Evolutionary conservation across 441 rosid genomes (phyloP), one percentile per base, ranked within the genome.

Genomic region (Flueggea neowawraea): DNA sequence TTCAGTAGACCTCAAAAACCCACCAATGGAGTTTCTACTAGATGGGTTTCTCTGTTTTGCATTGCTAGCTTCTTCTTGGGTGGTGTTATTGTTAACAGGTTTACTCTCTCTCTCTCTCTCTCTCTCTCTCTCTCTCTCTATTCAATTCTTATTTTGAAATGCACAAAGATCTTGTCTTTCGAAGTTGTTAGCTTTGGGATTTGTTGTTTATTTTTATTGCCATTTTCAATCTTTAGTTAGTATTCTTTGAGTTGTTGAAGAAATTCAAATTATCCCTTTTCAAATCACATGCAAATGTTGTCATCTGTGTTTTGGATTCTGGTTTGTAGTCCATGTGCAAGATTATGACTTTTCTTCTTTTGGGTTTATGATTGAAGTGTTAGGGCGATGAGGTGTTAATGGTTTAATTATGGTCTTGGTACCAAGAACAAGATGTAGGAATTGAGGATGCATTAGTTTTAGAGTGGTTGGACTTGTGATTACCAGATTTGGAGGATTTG

Each of bases 61-160:
- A 77, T 84, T 81, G 88, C 88, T 57, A 94, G 96, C 80, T 94
- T 94, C 83, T 69, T 90, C 84, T 82, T 85, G 45, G 97, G 97
- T 58, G 87, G 82, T 80, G 83, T 90, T 80, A 80, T 90, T 73
- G 86, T 88, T 65, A 80, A 90, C 91, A 93, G 98, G 98, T 87
- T 66, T 32, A 65, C 45, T 43, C 1, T 60, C 45, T 58, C 58
- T 67, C 58, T 51, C 31, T 12, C 58, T 71, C 56, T 64, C 45
- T 39, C 12, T 59, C 28, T 22, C 28, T 22, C 28, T 22, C 28
- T 22, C 28, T 63, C 68, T 52, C 59, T 44, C 45, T 32, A 48
- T 69, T 44, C 58, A 39, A 16, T 7, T 57, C 56, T 58, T 22
- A 15, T n/a, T 65, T 11, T 44, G 47, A 43, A 52, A 61, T 61